Conservation (phyloP, 2,329 filamentous ascomycete species). For the Ceratocystis huliohia region DNA sequence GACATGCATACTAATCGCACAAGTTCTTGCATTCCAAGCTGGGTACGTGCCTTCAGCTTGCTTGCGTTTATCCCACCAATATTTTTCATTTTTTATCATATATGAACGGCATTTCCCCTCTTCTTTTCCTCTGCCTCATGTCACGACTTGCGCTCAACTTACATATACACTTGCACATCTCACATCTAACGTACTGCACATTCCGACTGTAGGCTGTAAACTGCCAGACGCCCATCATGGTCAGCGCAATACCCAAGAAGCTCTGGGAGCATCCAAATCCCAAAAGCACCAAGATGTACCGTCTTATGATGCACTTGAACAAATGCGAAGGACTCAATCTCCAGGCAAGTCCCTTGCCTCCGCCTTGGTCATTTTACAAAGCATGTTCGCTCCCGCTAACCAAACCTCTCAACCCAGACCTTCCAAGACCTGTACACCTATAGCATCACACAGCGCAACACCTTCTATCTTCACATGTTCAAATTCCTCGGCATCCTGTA, state of each 20-base stretch:
- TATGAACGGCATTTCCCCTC: background rate
- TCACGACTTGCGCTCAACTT: background rate
- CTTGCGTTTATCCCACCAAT: background rate
- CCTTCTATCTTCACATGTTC: constrained; percentile 57
- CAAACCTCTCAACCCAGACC: constrained; percentile 32
- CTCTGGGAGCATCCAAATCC: constrained; percentile 56
- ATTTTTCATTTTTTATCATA: background rate
- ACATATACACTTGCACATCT: background rate
- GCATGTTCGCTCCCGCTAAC: background rate
- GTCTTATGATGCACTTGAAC: constrained; percentile 55
- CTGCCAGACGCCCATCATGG: background rate
- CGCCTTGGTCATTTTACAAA: background rate
- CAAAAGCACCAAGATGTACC: constrained; percentile 49
- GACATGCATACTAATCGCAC: no score
- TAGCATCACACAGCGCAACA: constrained; percentile 47
- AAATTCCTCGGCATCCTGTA: constrained; percentile 48
- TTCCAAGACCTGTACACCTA: constrained; percentile 60
- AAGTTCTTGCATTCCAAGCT: background rate
- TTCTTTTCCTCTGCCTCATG: background rate
- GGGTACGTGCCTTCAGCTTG: background rate
- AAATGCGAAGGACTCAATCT: constrained; percentile 42
- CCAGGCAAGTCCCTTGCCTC: constrained; percentile 33
- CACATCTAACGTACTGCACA: no score
- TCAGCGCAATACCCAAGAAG: constrained; percentile 37
- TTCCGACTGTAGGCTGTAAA: no score